phyloP scores from a whole-genome alignment of 371 early-diverging fungal species.

The Rhizopus stolonifer region DNA sequence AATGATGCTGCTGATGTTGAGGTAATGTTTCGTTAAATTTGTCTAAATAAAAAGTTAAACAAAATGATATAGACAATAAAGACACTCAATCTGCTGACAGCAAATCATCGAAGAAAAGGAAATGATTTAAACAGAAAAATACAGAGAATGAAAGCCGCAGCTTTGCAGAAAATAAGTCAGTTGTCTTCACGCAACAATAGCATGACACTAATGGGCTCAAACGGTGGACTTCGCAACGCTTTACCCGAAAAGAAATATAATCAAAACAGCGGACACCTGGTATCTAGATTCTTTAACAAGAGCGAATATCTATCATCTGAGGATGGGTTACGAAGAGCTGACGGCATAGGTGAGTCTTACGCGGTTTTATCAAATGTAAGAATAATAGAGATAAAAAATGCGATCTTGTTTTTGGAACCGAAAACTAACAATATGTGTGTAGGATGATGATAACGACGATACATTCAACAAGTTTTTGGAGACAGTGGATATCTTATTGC shows the following conservation, averaged over 20 bases:
- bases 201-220: slow-evolving; percentile 1
- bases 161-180: slow-evolving; percentile 4
- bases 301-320: slow-evolving; percentile 1
- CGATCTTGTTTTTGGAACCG: too few relatives aligned
- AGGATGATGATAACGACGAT: slow-evolving; percentile 50
- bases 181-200: not conserved
- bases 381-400: not conserved
- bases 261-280: slow-evolving; percentile 3
- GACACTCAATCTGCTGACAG: slow-evolving; percentile 17
- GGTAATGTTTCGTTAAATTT: slow-evolving; percentile 1
- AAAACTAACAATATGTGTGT: not conserved
- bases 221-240: slow-evolving; percentile 15
- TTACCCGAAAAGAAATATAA: slow-evolving; percentile 5
- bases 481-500: slow-evolving; percentile 70
- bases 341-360: slow-evolving; percentile 24
- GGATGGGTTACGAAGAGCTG: not conserved
- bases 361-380: slow-evolving; percentile 21
- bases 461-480: slow-evolving; percentile 87
- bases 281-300: slow-evolving; percentile 16
- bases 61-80: slow-evolving; percentile 11
- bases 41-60: not conserved
- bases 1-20: slow-evolving; percentile 20
- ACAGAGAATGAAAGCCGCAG: slow-evolving; percentile 11
- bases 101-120: slow-evolving; percentile 20
- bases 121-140: slow-evolving; percentile 19